These are phyloP conservation scores for Ophiocordyceps camponoti-rufipedis DNA, from an alignment of 2,329 filamentous ascomycete genomes.

Conservation along the genomic window DNA sequence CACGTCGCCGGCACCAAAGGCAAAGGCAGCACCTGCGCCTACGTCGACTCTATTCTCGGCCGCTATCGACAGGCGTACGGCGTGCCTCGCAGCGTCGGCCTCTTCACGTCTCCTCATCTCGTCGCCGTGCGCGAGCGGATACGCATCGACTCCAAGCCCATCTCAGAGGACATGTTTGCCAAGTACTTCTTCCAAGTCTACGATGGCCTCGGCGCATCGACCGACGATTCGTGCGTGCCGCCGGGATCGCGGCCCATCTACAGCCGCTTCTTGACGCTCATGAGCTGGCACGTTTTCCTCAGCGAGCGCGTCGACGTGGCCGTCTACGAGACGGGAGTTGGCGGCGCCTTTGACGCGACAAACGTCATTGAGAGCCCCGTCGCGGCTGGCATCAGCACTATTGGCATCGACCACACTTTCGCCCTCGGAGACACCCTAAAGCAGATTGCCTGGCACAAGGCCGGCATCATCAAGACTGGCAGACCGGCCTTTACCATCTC, in stretches of 20 bases:
- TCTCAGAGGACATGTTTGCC: slow-evolving; percentile 40
- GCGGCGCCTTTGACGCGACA: slow-evolving; percentile 51
- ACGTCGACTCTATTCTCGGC: slow-evolving; percentile 42
- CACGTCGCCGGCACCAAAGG: slow-evolving; percentile 64
- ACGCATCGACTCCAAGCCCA: slow-evolving; percentile 37
- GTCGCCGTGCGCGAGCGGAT: slow-evolving; percentile 51
- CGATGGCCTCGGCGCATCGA: slow-evolving; percentile 29
- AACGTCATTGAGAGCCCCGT: slow-evolving; percentile 42
- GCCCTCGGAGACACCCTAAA: slow-evolving; percentile 43
- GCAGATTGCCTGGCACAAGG: slow-evolving; percentile 58
- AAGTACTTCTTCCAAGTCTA: slow-evolving; percentile 52
- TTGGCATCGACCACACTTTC: slow-evolving; percentile 51
- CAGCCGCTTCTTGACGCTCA: slow-evolving; percentile 43
- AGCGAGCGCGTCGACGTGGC: slow-evolving; percentile 42
- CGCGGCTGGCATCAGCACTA: slow-evolving; percentile 42
- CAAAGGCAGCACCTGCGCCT: slow-evolving; percentile 57
- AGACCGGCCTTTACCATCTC: slow-evolving; percentile 38
- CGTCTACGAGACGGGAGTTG: slow-evolving; percentile 49
- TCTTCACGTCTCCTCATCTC: slow-evolving; percentile 54
- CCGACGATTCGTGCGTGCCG: slow-evolving; percentile 11
- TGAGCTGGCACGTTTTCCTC: slow-evolving; percentile 49
- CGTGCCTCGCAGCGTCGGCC: slow-evolving; percentile 30
- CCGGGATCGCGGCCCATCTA: slow-evolving; percentile 32
- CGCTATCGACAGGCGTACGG: slow-evolving; percentile 21
- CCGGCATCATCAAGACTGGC: slow-evolving; percentile 48